Evolutionary conservation across 1,284 basidiomycete species (phyloP).

Genomic region (Volvariella surrecta): DNA sequence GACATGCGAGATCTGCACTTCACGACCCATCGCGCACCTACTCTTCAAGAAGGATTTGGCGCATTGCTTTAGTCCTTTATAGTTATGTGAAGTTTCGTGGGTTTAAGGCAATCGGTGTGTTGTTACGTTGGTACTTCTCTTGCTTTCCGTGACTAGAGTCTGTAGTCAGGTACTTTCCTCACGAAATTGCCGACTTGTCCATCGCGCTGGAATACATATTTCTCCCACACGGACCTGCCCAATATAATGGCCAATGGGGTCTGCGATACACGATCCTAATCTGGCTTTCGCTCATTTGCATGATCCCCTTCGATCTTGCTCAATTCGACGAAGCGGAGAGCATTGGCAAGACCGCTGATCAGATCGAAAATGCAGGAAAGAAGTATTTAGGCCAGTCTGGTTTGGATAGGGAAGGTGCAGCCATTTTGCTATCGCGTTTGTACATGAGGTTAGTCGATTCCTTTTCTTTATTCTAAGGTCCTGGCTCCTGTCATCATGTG

Average conservation of each 20-base stretch:
- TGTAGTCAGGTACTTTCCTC: slow-evolving; percentile 85
- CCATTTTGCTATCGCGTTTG: slow-evolving; percentile 61
- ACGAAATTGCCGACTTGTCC: slow-evolving; percentile 76
- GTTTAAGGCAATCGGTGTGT: slow-evolving; percentile 87
- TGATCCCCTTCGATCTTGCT: slow-evolving; percentile 87
- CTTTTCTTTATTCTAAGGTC: background rate
- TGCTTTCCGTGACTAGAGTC: slow-evolving; percentile 12
- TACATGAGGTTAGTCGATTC: slow-evolving; percentile 58
- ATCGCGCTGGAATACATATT: slow-evolving; percentile 66
- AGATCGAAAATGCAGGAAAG: slow-evolving; percentile 55
- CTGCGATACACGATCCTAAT: slow-evolving; percentile 80
- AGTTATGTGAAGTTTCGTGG: slow-evolving; percentile 86
- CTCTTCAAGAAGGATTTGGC: slow-evolving; percentile 36
- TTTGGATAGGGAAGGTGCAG: slow-evolving; percentile 76
- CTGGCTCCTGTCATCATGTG: slow-evolving; percentile 2
- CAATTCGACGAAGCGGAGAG: slow-evolving; percentile 65
- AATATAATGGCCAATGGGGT: slow-evolving; percentile 57
- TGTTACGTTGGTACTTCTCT: slow-evolving; percentile 3
- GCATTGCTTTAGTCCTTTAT: slow-evolving; percentile 67
- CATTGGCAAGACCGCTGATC: slow-evolving; percentile 38
- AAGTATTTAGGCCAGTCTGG: slow-evolving; percentile 61
- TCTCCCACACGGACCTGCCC: slow-evolving; percentile 32
- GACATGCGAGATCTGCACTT: slow-evolving; percentile 40
- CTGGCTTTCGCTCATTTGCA: slow-evolving; percentile 92
- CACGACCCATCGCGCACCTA: slow-evolving; percentile 23